A percentile compares a stretch with the other conserved stretches of the same genome.
phyloP scores from a whole-genome alignment of 177 flowering plant species.

The Vitis hybrid region DNA sequence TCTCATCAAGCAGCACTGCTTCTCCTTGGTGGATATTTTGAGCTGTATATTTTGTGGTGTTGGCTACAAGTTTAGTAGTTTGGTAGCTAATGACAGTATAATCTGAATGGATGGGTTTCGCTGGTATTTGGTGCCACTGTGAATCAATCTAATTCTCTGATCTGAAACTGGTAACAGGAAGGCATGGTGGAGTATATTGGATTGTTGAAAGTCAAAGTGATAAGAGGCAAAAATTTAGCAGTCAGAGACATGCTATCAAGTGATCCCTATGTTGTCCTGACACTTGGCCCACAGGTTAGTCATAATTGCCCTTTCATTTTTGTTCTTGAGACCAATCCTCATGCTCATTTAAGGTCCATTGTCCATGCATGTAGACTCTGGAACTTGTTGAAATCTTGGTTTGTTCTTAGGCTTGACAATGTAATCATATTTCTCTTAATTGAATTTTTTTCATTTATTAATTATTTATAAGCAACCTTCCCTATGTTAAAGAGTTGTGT shows the following conservation, averaged over 20 bases:
- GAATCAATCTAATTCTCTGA: conserved; percentile 7
- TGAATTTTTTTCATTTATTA: no score
- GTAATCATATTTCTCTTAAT: no score
- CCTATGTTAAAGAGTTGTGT: no score
- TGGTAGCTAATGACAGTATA: neutral
- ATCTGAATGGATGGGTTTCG: neutral
- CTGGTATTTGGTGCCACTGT: neutral
- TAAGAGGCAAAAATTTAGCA: conserved; percentile 80
- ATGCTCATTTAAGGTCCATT: no score
- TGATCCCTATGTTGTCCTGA: conserved; percentile 85
- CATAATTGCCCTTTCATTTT: conserved; percentile 5
- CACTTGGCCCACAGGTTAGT: conserved; percentile 85
- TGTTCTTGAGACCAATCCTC: neutral
- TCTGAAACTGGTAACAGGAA: conserved; percentile 43
- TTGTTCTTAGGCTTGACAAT: no score
- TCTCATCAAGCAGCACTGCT: no score
- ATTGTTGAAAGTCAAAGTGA: conserved; percentile 76
- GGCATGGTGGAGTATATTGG: conserved; percentile 97
- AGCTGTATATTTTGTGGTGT: neutral
- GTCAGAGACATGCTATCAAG: conserved; percentile 92
- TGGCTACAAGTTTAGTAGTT: neutral
- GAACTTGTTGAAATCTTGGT: no score
- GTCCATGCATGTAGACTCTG: no score
- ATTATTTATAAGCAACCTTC: no score
- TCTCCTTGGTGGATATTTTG: neutral